Base-by-base conservation (phyloP, 2,329 filamentous ascomycete genomes). In the Neonectria hederae region DNA sequence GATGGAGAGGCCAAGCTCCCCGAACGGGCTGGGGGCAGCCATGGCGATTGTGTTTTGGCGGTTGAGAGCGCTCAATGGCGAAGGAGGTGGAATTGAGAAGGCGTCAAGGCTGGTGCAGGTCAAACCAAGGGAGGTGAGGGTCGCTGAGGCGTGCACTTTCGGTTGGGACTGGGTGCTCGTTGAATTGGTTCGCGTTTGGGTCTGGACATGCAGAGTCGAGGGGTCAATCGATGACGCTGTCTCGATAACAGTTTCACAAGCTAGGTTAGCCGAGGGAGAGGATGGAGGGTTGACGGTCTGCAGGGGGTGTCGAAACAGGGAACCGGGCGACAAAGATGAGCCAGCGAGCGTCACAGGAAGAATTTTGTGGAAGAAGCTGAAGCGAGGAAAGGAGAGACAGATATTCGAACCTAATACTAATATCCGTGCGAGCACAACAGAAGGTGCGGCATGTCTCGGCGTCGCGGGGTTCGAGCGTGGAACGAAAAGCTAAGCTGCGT, bases 1-100 rank as follows among this genome's bases (percentile, higher is more conserved):
- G 65, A 91, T 86, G 63, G 86, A 86, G 76, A 90, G 86, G 62
- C 84, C 84, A 58, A 90, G 82, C 70, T 85, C 83, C 59, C 80
- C 81, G 63, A 83, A 82, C 13, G 74, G 72, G 67, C 77, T 77
- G 51, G 76, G 69, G n/a, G 80, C 74, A 53, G 81, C 75, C 83
- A 86, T 86, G 59, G 45, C 55, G 64, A 51, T 64, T 24, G 61
- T 21, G 46, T 68, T 69, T 69, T 46, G 46, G 46, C 60, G 46
- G 69, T 60, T 56, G 64, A 63, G 66, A 32, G 53, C 21, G 42
- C 24, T 22, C 51, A 32, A 32, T 46, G 30, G 55, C 21, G 61
- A 43, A 26, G 32, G 5, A 19, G 9, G 38, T 21, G n/a, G 38
- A 21, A 42, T 42, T 42, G 7, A 19, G 9, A 42, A 10, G 7